Percentiles rank a stretch among this genome's conserved stretches.
Conservation (phyloP, 345 rosid genomes). For the Eucalyptus caleyi region DNA sequence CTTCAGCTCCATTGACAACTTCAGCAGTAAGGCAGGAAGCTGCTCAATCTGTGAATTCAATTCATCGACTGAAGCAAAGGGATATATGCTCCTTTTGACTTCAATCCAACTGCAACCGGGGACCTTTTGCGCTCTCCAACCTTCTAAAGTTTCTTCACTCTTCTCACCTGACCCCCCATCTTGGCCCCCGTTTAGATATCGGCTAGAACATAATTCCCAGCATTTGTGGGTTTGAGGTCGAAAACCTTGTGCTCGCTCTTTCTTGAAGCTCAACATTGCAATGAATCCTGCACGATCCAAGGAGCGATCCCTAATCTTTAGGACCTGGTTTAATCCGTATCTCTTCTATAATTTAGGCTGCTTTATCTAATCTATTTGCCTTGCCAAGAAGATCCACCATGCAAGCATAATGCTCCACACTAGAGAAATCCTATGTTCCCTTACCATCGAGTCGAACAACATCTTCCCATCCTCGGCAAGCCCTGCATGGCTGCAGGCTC, state of each 20-base stretch:
- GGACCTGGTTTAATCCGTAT: slow-evolving; percentile 66
- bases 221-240: slow-evolving; percentile 60
- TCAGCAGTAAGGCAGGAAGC: slow-evolving; percentile 52
- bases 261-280: slow-evolving; percentile 71
- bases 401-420: slow-evolving; percentile 86
- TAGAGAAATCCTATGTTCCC: slow-evolving; percentile 48
- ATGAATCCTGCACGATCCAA: slow-evolving; percentile 82
- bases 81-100: slow-evolving; percentile 45
- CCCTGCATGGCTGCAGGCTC: slow-evolving; percentile 91
- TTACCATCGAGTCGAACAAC: slow-evolving; percentile 44
- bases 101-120: slow-evolving; percentile 75
- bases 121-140: slow-evolving; percentile 40
- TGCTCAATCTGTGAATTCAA: slow-evolving; percentile 47
- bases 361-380: slow-evolving; percentile 72
- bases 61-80: slow-evolving; percentile 57
- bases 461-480: slow-evolving; percentile 68
- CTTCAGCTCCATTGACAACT: slow-evolving; percentile 64
- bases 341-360: slow-evolving; percentile 47
- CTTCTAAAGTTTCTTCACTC: slow-evolving; percentile 49
- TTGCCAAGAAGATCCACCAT: slow-evolving; percentile 65
- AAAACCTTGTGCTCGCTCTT: slow-evolving; percentile 54
- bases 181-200: slow-evolving; percentile 64
- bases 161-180: slow-evolving; percentile 72
- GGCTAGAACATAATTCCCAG: slow-evolving; percentile 74
- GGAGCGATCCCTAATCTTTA: slow-evolving; percentile 21